Evolutionary conservation across 495 filamentous ascomycete genomes (phyloP).

Genomic region (Astrothelium subdiscretum): DNA sequence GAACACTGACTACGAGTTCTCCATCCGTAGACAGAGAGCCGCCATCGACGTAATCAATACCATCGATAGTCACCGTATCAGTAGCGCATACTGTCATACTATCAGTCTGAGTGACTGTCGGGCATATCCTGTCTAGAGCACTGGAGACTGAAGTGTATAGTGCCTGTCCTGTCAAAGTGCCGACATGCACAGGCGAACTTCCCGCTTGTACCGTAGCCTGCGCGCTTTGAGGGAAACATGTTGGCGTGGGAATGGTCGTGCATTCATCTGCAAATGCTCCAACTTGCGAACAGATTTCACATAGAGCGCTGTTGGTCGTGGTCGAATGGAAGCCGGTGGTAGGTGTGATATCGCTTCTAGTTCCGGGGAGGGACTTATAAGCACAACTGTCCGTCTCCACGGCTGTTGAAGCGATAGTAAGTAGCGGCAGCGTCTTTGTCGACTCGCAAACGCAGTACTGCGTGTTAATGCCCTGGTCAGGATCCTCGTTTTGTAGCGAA

Average conservation of each 20-base stretch:
- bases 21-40: background rate
- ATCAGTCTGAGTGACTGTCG: background rate
- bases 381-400: background rate
- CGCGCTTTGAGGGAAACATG: background rate
- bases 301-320: background rate
- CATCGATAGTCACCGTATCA: background rate
- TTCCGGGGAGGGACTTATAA: background rate
- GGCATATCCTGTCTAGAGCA: conserved; percentile 12
- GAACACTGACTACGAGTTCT: background rate
- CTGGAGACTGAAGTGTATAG: conserved; percentile 11
- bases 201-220: background rate
- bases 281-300: background rate
- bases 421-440: background rate
- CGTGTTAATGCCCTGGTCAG: background rate
- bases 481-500: background rate
- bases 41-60: background rate
- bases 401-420: background rate
- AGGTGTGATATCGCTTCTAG: background rate
- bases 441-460: background rate
- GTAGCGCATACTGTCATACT: background rate
- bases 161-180: conserved; percentile 7
- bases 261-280: background rate
- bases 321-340: background rate
- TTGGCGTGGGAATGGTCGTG: background rate
- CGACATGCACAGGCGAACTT: conserved; percentile 10